Evolutionary conservation across 257 asterid genomes (phyloP).

Genomic region (Solanum corneliomulleri): DNA sequence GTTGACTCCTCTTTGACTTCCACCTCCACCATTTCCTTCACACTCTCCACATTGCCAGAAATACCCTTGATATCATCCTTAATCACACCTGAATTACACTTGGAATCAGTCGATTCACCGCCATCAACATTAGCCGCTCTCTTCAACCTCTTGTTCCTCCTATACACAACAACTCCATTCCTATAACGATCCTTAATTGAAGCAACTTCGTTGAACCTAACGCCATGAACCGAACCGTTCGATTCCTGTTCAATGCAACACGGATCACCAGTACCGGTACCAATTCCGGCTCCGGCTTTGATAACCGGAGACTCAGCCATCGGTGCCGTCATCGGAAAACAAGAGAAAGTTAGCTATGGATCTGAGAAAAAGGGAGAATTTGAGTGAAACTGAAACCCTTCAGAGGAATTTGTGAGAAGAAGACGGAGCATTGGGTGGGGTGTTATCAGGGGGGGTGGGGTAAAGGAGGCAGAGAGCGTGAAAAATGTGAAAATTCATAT

Average conservation of each 20-base stretch:
- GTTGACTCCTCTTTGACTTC: slow-evolving; percentile 48
- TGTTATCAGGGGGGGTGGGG: background rate
- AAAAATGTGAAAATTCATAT: background rate
- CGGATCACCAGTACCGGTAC: background rate
- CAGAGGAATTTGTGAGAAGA: background rate
- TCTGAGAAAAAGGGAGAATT: background rate
- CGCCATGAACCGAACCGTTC: slow-evolving; percentile 19
- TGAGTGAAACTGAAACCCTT: background rate
- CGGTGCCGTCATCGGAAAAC: background rate
- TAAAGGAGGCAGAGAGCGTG: background rate
- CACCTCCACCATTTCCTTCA: slow-evolving; percentile 42
- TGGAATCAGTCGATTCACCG: background rate
- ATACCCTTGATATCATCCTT: background rate
- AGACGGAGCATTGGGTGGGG: background rate
- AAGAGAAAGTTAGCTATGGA: background rate
- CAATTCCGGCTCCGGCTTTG: background rate
- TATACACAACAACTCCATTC: slow-evolving; percentile 51
- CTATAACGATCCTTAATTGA: slow-evolving; percentile 39
- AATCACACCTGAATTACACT: background rate
- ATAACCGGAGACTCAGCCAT: background rate
- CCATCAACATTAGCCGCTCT: background rate
- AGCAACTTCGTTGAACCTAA: slow-evolving; percentile 11
- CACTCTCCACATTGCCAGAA: background rate
- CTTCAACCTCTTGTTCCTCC: slow-evolving; percentile 60
- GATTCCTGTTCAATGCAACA: slow-evolving; percentile 12